Base-by-base conservation (phyloP, 495 filamentous ascomycete genomes). In the Aspergillus olivimuriae region DNA sequence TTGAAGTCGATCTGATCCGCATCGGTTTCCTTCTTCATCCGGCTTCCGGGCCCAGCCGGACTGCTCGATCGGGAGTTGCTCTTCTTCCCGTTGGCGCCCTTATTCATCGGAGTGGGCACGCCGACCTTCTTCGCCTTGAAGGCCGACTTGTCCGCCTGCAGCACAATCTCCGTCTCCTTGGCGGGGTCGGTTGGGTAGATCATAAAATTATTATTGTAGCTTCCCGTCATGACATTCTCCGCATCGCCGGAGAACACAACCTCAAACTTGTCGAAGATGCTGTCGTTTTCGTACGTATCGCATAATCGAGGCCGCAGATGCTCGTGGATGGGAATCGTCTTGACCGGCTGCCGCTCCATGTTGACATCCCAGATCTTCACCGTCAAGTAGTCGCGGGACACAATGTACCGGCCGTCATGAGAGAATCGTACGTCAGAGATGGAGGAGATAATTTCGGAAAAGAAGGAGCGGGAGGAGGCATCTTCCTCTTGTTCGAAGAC, bases 181-280 rank as follows among this genome's bases (percentile, higher is more conserved):
- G 88, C 84, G 4, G 89, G 87, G 53, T 96, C 90, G 23, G 90
- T 92, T 1, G 92, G 92, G 66, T 98, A 98, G 55, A 98, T 98
- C 92, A 98, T 98, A 75, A 98, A 98, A 70, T 98, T 98, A 70
- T 98, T 98, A 78, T 98, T 98, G 74, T 98, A 98, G 61, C 87
- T 94, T 52, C 92, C 92, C 4, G 92, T 98, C 92, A 98, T 98
- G 46, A 97, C 92, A 57, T 98, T 96, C 73, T 94, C 91, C 7
- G 89, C 89, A 63, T 97, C 92, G 12, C 92, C 92, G 3, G 91
- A 96, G 68, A 98, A 97, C 30, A 97, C 94, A 44, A 98, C 92
- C 69, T 98, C 92, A 51, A 98, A 98, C 65, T 98, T 98, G 75
- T 98, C 92, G 56, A 98, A 98, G 59, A 98, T 98, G 65, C 88